phyloP scores from a whole-genome alignment of 2,329 filamentous ascomycete species.

The Pseudopyrenochaeta lycopersici region DNA sequence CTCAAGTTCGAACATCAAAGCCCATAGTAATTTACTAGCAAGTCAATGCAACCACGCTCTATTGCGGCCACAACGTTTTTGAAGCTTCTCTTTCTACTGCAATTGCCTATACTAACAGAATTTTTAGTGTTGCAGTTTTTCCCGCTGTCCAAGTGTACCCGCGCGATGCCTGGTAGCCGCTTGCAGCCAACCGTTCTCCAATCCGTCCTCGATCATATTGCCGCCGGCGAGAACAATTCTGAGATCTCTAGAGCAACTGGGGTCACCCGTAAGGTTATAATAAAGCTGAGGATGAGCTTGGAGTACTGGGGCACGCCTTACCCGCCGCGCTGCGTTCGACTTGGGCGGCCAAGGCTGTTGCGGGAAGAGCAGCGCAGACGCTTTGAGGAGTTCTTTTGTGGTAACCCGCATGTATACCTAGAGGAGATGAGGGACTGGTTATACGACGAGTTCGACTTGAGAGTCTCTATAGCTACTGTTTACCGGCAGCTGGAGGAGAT shows the following conservation, averaged over 20 bases:
- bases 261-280: background rate
- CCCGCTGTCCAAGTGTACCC: background rate
- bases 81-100: background rate
- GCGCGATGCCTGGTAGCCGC: background rate
- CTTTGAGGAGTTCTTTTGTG: no score
- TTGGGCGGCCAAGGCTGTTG: no score
- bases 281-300: slow-evolving; percentile 1
- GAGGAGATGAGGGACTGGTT: no score
- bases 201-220: background rate
- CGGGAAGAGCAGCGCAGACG: no score
- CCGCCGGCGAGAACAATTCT: background rate
- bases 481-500: background rate
- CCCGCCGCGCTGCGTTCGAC: background rate
- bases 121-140: slow-evolving; percentile 3
- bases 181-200: background rate
- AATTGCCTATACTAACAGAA: slow-evolving; percentile 1
- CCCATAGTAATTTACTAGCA: background rate
- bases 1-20: background rate
- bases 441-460: no score
- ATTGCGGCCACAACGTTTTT: background rate
- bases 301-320: background rate
- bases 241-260: background rate
- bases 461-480: no score
- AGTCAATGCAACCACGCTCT: background rate
- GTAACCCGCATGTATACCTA: no score